Percentiles rank a stretch among this genome's conserved stretches.
Evolutionary conservation across 1,284 basidiomycete genomes (phyloP).

Genomic region (Naganishia liquefaciens): DNA sequence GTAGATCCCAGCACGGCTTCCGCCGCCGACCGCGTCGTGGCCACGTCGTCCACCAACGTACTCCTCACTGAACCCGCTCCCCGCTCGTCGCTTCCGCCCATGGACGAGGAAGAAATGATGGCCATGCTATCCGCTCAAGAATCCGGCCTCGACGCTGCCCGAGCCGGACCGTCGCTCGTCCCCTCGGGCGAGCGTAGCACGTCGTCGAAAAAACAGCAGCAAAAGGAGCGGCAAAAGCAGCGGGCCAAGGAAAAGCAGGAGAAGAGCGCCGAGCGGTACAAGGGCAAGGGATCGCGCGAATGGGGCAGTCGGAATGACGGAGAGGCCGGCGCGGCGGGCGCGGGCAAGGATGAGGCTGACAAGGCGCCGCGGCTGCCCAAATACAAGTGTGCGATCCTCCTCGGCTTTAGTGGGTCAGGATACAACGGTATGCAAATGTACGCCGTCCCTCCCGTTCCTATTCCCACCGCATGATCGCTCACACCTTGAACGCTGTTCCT

Average conservation of each 20-base stretch:
- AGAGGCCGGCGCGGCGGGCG: constrained; percentile 15
- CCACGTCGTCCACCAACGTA: not conserved
- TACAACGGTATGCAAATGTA: constrained; percentile 97
- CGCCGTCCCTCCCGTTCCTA: constrained; percentile 45
- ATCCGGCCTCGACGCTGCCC: constrained; percentile 17
- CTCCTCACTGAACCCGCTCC: not conserved
- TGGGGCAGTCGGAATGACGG: constrained; percentile 27
- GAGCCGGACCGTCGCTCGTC: constrained; percentile 7
- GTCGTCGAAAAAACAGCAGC: constrained; percentile 7
- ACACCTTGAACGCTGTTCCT: not conserved
- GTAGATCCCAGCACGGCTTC: not conserved
- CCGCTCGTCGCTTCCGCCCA: constrained; percentile 8
- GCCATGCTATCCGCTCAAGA: constrained; percentile 27
- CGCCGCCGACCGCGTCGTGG: constrained; percentile 5
- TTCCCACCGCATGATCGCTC: not conserved
- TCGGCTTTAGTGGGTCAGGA: constrained; percentile 60
- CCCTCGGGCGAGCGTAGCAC: not conserved
- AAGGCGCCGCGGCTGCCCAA: constrained; percentile 56
- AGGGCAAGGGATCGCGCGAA: constrained; percentile 26
- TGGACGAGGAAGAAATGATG: constrained; percentile 29
- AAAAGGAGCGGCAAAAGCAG: constrained; percentile 24
- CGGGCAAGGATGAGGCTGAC: constrained; percentile 13
- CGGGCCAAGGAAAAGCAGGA: constrained; percentile 23
- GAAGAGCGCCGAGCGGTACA: constrained; percentile 26
- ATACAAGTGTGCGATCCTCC: constrained; percentile 59